Conservation (phyloP, 208 protist species). For the Acanthamoeba sp. region DNA sequence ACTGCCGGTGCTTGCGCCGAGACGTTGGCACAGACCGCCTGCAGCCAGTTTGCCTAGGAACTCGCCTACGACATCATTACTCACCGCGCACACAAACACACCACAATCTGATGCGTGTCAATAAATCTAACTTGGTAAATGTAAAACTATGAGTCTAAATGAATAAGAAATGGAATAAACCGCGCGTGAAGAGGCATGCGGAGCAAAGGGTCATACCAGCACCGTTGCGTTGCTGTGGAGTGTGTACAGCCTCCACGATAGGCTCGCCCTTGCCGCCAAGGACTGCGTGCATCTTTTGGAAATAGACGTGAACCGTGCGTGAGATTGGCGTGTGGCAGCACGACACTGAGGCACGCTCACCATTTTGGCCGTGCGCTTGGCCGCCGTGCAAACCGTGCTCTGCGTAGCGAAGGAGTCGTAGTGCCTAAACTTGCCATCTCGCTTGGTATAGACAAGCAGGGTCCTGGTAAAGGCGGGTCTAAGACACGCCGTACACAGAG, state of each 20-base stretch:
- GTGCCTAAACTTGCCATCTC: constrained; percentile 14
- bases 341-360: neutral
- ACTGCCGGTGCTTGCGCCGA: neutral
- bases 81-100: neutral
- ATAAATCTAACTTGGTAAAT: too few species aligned
- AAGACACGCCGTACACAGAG: neutral
- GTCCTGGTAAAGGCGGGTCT: neutral
- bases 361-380: constrained; percentile 8
- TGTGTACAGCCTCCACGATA: neutral
- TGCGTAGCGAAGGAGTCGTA: constrained; percentile 17
- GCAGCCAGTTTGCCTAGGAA: neutral
- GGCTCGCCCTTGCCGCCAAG: neutral
- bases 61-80: neutral
- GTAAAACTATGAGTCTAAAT: too few species aligned
- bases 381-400: neutral
- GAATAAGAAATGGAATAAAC: neutral
- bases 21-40: neutral
- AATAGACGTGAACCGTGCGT: neutral
- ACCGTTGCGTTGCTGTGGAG: neutral
- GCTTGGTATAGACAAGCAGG: neutral
- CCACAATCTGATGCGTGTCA: neutral
- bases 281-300: neutral
- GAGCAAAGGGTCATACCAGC: neutral
- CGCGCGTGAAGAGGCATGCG: neutral
- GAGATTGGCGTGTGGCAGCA: neutral